Percentiles rank a stretch among this genome's conserved stretches.
phyloP scores from a whole-genome alignment of 306 rosid genomes.

The Cucurbita maxima region DNA sequence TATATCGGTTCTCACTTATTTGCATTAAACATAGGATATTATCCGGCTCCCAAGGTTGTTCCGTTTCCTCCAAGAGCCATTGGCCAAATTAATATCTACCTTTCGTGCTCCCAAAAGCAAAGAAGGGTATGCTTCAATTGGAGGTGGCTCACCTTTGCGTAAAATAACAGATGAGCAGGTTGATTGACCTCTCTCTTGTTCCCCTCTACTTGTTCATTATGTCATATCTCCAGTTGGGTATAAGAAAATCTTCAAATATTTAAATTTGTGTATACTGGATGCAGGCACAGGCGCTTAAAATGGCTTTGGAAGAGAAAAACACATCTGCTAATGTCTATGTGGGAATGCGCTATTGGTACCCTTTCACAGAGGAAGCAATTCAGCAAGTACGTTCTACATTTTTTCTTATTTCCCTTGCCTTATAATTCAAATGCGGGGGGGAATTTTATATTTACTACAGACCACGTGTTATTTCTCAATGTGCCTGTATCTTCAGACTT shows the following conservation, averaged over 20 bases:
- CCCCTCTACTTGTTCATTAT: not conserved
- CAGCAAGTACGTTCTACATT: slow-evolving; percentile 45
- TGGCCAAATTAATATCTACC: slow-evolving; percentile 73
- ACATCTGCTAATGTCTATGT: slow-evolving; percentile 64
- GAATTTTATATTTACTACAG: not conserved
- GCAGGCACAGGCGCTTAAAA: slow-evolving; percentile 79
- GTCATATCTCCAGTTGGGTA: not conserved
- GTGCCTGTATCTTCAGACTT: not conserved
- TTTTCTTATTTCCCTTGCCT: not conserved
- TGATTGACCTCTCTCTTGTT: not conserved
- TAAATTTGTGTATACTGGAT: slow-evolving; percentile 7
- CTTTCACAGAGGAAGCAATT: slow-evolving; percentile 96
- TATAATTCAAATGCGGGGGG: not conserved
- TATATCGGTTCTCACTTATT: slow-evolving; percentile 5
- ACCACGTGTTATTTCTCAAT: not conserved
- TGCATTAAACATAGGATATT: slow-evolving; percentile 50
- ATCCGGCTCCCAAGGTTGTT: slow-evolving; percentile 90
- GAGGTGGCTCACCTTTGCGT: slow-evolving; percentile 98
- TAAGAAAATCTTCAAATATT: not conserved
- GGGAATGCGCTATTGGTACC: slow-evolving; percentile 98
- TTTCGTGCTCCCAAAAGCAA: slow-evolving; percentile 91
- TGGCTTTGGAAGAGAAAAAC: slow-evolving; percentile 70
- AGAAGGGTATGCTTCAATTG: slow-evolving; percentile 97
- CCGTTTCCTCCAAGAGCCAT: slow-evolving; percentile 69
- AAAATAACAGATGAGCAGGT: slow-evolving; percentile 96